A percentile compares a stretch with the other conserved stretches of the same genome.
Evolutionary conservation across 495 filamentous ascomycete genomes (phyloP).

Genomic region (Chaetomidium leptoderma): DNA sequence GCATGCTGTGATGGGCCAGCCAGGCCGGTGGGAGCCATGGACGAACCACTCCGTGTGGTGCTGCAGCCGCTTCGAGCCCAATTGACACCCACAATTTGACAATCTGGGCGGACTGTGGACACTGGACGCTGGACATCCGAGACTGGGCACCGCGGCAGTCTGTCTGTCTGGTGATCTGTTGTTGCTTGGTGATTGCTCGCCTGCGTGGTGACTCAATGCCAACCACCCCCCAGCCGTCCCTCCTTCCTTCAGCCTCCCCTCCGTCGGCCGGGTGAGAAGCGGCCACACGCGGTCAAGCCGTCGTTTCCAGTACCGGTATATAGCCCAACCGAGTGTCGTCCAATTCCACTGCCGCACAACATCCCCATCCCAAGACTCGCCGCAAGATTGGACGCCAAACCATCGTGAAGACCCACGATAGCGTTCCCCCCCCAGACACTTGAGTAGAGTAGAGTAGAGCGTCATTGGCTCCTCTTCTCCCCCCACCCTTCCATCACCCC

Average conservation of each 20-base stretch:
- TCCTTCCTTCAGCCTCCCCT: constrained; percentile 6
- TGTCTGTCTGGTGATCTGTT: constrained; percentile 8
- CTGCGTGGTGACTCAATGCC: constrained; percentile 21
- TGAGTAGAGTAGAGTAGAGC: too few species aligned
- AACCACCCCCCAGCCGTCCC: constrained; percentile 10
- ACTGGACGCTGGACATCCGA: neutral
- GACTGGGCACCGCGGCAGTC: constrained; percentile 7
- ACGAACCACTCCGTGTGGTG: constrained; percentile 3
- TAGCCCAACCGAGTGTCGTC: constrained; percentile 18
- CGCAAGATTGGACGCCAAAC: constrained; percentile 20
- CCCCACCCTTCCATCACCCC: neutral
- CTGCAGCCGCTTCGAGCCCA: constrained; percentile 24
- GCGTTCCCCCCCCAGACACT: constrained; percentile 9
- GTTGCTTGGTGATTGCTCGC: constrained; percentile 8
- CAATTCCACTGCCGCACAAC: constrained; percentile 11
- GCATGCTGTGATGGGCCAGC: constrained; percentile 21
- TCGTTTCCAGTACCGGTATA: constrained; percentile 8
- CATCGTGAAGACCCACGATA: constrained; percentile 19
- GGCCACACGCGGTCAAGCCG: neutral
- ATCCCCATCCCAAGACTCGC: constrained; percentile 4
- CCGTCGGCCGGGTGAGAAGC: constrained; percentile 1
- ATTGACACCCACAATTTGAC: constrained; percentile 24
- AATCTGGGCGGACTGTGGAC: too few species aligned
- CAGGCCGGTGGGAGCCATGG: neutral
- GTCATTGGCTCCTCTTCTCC: constrained; percentile 2